Base-by-base conservation (phyloP, 768 basidiomycete genomes). In the Amyloporia xantha region DNA sequence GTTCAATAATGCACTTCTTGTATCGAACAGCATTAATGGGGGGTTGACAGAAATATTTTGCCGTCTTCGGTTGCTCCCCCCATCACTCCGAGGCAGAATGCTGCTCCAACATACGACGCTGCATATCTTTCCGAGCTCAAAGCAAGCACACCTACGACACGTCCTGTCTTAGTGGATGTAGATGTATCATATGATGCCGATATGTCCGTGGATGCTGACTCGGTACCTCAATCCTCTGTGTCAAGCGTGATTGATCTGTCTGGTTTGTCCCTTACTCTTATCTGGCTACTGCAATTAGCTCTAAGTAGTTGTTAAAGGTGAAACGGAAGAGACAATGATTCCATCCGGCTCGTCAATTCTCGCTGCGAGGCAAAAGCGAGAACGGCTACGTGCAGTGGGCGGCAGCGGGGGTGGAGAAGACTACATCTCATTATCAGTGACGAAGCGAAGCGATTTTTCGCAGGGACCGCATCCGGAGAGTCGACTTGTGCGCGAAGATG, bases 381-480 rank as follows among this genome's bases (percentile, higher is more conserved):
- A 86, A 51, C 79, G 81, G 23, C 55, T 89, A 15, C 77, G 85
- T 15, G 71, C 73, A 25, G 69, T 68, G 2, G 71, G 70, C 25
- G 65, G 66, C 7, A 57, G 70, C 7, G 68, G 61, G 68, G 62
- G 66, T 46, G 37, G 28, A 13, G 83, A 86, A 36, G 90, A 91
- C 25, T 93, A 77, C 54, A 86, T 93, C 20, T 89, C 91, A 0
- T 65, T 93, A 13, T 81, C 86, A 17, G 75, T 92, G 3, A 70
- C 79, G 0, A 79, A 74, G 51, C 72, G 71, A 40, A 67, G 68
- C 17, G 78, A 84, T 28, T 65, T 68, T 28, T 63, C 74, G 7
- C 72, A 77, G 55, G 89, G 89, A 0, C 90, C 90, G 5, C 89
- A 91, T 70, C 91, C 90, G 5, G 85, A 84, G 56, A 91, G 88